A percentile compares a stretch with the other conserved stretches of the same genome.
phyloP scores from a whole-genome alignment of 2,329 filamentous ascomycete genomes.

The Mycogone perniciosa region DNA sequence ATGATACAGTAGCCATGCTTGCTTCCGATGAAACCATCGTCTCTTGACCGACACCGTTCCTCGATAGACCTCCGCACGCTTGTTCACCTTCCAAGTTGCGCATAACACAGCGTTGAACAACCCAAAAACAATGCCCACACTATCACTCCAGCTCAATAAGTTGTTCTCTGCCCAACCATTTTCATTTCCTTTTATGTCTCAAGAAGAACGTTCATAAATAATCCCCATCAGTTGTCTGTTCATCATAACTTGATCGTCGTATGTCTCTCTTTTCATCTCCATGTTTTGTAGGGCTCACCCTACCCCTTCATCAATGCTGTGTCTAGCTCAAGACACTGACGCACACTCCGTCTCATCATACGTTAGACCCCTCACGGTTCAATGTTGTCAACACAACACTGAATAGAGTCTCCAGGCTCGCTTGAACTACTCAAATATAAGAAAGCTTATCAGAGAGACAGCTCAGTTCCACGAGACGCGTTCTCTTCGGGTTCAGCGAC shows the following conservation, averaged over 20 bases:
- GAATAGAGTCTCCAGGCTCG: not conserved
- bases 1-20: not conserved
- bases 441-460: not conserved
- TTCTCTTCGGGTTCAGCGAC: slow-evolving; percentile 17
- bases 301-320: slow-evolving; percentile 12
- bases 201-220: slow-evolving; percentile 1
- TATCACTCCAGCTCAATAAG: slow-evolving; percentile 4
- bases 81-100: not conserved
- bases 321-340: slow-evolving; percentile 14
- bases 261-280: not conserved
- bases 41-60: not conserved
- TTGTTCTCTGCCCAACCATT: slow-evolving; percentile 8
- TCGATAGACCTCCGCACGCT: not conserved
- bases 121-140: slow-evolving; percentile 1
- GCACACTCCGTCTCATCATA: slow-evolving; percentile 16
- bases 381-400: not conserved
- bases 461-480: not conserved
- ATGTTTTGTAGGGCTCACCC: slow-evolving; percentile 1
- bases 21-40: not conserved
- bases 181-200: slow-evolving; percentile 1
- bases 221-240: not conserved
- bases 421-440: not conserved
- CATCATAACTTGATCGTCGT: not conserved
- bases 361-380: slow-evolving; percentile 15
- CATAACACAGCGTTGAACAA: slow-evolving; percentile 7